Evolutionary conservation across 805 yeast species (phyloP).

Genomic region (Middelhovenomyces tepae): DNA sequence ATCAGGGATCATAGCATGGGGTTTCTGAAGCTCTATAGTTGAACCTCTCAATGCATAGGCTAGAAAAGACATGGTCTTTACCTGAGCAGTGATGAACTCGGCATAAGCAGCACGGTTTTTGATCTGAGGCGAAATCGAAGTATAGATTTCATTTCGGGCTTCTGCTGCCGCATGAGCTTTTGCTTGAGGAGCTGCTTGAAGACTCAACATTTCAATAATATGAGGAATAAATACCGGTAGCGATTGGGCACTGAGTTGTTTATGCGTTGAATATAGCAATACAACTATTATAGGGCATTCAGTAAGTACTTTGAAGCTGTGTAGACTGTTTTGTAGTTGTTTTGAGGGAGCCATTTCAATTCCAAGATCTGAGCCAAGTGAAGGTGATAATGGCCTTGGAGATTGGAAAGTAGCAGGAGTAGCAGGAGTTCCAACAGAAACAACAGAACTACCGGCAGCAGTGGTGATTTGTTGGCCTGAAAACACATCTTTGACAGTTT

Average conservation of each 20-base stretch:
- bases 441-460: conserved; percentile 10
- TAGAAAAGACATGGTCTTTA: conserved; percentile 88
- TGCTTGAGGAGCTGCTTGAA: conserved; percentile 78
- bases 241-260: conserved; percentile 59
- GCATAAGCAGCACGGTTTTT: conserved; percentile 71
- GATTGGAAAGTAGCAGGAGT: conserved; percentile 25
- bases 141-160: conserved; percentile 47
- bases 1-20: conserved; percentile 68
- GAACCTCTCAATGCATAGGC: conserved; percentile 88
- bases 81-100: conserved; percentile 87
- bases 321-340: conserved; percentile 56
- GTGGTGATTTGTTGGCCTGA: conserved; percentile 30
- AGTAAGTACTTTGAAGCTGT: conserved; percentile 81
- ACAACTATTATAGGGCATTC: conserved; percentile 98
- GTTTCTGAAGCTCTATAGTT: conserved; percentile 51
- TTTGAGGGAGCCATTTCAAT: conserved; percentile 37
- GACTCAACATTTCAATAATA: conserved; percentile 59
- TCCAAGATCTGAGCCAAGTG: conserved; percentile 26
- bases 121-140: conserved; percentile 67
- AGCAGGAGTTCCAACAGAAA: conserved; percentile 17
- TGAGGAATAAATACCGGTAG: conserved; percentile 74
- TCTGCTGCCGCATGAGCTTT: conserved; percentile 48
- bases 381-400: conserved; percentile 37
- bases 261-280: conserved; percentile 79
- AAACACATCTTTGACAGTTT: conserved; percentile 58